These are phyloP conservation scores for Rhamnella rubrinervis DNA, from an alignment of 331 rosid genomes.

Conservation along the genomic window DNA sequence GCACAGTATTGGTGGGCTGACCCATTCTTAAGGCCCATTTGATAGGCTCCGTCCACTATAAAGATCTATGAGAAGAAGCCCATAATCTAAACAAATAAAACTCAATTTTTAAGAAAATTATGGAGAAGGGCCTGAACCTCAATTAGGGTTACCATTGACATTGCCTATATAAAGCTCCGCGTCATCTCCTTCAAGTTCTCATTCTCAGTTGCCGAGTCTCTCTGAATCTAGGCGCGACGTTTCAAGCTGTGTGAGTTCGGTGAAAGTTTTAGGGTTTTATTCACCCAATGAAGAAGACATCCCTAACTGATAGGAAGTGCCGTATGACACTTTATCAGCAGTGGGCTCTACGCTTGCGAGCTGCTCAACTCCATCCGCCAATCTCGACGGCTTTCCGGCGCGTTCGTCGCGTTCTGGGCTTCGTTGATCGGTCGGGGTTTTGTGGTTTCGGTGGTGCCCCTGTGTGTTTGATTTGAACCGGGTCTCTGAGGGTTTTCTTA, in stretches of 20 bases:
- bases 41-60: not conserved
- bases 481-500: slow-evolving; percentile 35
- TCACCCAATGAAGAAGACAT: slow-evolving; percentile 60
- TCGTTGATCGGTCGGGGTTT: slow-evolving; percentile 26
- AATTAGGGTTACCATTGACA: slow-evolving; percentile 11
- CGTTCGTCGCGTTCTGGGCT: slow-evolving; percentile 6
- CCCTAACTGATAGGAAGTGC: slow-evolving; percentile 91
- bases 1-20: too few relatives aligned
- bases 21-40: too few relatives aligned
- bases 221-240: too few relatives aligned
- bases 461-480: slow-evolving; percentile 36
- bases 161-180: not conserved
- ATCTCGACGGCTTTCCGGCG: not conserved
- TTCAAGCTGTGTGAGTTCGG: too few relatives aligned
- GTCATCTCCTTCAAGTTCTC: too few relatives aligned
- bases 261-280: too few relatives aligned
- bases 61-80: not conserved
- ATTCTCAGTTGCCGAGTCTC: too few relatives aligned
- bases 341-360: slow-evolving; percentile 1
- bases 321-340: slow-evolving; percentile 74
- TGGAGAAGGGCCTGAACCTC: too few relatives aligned
- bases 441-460: slow-evolving; percentile 15
- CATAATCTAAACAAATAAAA: not conserved
- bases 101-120: too few relatives aligned
- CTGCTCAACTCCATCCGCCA: slow-evolving; percentile 30